These are phyloP conservation scores for Penicillium paradoxum DNA, from an alignment of 495 filamentous ascomycete species.

Conservation along the genomic window DNA sequence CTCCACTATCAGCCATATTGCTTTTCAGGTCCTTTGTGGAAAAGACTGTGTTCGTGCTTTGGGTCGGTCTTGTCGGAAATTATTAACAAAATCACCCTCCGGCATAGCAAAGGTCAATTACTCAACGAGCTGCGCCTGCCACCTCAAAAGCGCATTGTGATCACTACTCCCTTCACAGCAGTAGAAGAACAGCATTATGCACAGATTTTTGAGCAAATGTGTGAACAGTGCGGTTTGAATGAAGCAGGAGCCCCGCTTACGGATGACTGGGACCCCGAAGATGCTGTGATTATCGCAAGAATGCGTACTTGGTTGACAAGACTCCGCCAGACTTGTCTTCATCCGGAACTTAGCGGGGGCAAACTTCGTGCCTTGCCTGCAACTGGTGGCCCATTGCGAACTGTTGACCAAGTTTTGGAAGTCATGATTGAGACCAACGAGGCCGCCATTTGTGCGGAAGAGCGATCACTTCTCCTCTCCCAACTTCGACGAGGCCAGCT, in stretches of 20 bases:
- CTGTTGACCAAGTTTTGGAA: conserved; percentile 76
- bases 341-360: conserved; percentile 67
- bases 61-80: conserved; percentile 58
- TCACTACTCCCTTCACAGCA: conserved; percentile 81
- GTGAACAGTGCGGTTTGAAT: conserved; percentile 60
- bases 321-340: conserved; percentile 80
- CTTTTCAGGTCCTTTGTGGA: conserved; percentile 59
- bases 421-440: conserved; percentile 86
- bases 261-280: conserved; percentile 59
- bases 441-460: conserved; percentile 54
- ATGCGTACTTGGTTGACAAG: conserved; percentile 68
- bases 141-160: conserved; percentile 75
- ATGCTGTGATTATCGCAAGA: conserved; percentile 49
- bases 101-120: conserved; percentile 79
- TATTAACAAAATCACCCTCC: conserved; percentile 64
- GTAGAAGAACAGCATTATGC: conserved; percentile 86
- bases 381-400: conserved; percentile 62
- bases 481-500: conserved; percentile 69
- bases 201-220: conserved; percentile 67
- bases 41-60: conserved; percentile 53
- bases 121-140: conserved; percentile 64
- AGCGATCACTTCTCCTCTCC: conserved; percentile 56
- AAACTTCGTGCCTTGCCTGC: conserved; percentile 64
- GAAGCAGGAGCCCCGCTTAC: conserved; percentile 54
- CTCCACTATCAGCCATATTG: conserved; percentile 73